Evolutionary conservation across 2,329 filamentous ascomycete genomes (phyloP), one percentile per base, ranked within the genome.

Genomic region (Diaporthe ampelina): DNA sequence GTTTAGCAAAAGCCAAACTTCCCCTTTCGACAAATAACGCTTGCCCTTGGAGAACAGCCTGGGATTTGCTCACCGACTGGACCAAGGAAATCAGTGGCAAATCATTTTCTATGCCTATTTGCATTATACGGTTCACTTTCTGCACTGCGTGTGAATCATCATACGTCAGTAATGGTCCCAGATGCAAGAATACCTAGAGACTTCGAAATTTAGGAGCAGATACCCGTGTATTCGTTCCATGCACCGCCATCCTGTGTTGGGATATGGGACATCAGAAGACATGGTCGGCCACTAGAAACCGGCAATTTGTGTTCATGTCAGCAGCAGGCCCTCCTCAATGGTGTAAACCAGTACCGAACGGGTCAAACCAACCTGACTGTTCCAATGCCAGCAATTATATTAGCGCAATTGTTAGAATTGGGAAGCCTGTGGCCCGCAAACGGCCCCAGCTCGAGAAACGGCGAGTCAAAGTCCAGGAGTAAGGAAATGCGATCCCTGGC

Each of bases 141-240:
- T 58, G 56, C 32, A 58, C 32, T 58, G 56, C 35, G 19, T n/a
- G 13, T 15, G 32, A 37, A 58, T 1, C 17, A 17, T 0, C 11
- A 13, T 4, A 1, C 29, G 29, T 32, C 29, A 32, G 29, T 10
- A 8, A 37, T 15, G 6, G 9, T 15, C 10, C n/a, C 35, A 13
- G 4, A 35, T 13, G n/a, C 6, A 13, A 21, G 32, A 7, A n/a
- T n/a, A n/a, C n/a, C 56, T 4, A 15, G 9, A n/a, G 1, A 4
- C 1, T n/a, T 37, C 4, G 4, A 24, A 11, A 35, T 5, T 13
- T n/a, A 1, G 32, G 19, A n/a, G 32, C 19, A n/a, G 19, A 58
- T 58, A 58, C 56, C 56, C n/a, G 56, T 58, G 32, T 37, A 58
- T 37, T 58, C 56, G 17, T 58, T 58, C 56, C 56, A 58, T 11